A percentile compares a stretch with the other conserved stretches of the same genome.
phyloP scores from a whole-genome alignment of 1,284 basidiomycete species.

The Amylostereum chailletii region DNA sequence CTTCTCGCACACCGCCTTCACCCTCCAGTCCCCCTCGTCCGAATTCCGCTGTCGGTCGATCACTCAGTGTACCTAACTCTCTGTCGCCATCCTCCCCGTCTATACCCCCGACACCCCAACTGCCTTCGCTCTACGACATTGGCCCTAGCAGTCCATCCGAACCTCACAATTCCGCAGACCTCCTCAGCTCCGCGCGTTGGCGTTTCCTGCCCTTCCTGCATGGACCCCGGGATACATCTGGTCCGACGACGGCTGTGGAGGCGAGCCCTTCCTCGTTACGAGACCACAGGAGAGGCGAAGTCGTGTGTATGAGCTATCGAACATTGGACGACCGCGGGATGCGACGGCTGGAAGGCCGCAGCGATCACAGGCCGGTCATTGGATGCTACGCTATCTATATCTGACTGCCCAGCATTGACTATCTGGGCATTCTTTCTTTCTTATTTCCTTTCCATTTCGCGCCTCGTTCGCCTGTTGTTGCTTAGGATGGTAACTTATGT shows the following conservation, averaged over 20 bases:
- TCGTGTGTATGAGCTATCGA: slow-evolving; percentile 61
- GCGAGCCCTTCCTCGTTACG: slow-evolving; percentile 19
- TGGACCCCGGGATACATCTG: slow-evolving; percentile 7
- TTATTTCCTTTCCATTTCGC: no score
- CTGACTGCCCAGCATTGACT: slow-evolving; percentile 16
- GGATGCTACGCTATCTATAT: slow-evolving; percentile 62
- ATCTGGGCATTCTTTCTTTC: no score
- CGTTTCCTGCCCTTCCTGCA: slow-evolving; percentile 45
- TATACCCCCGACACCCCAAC: not conserved
- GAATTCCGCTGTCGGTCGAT: not conserved
- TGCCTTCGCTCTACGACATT: not conserved
- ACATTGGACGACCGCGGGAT: slow-evolving; percentile 73
- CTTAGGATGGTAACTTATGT: no score
- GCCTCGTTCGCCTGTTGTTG: no score
- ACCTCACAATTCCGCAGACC: slow-evolving; percentile 16
- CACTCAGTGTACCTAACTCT: no score
- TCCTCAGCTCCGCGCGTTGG: slow-evolving; percentile 36
- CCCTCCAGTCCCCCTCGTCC: not conserved
- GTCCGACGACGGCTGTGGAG: slow-evolving; percentile 15
- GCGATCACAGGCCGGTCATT: slow-evolving; percentile 75
- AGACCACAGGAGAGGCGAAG: slow-evolving; percentile 43
- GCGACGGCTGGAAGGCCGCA: slow-evolving; percentile 67
- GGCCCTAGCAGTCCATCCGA: slow-evolving; percentile 1
- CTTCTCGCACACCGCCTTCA: not conserved
- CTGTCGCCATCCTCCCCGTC: not conserved